Conservation (phyloP, 2,329 filamentous ascomycete species). For the Exophiala aquamarina region DNA sequence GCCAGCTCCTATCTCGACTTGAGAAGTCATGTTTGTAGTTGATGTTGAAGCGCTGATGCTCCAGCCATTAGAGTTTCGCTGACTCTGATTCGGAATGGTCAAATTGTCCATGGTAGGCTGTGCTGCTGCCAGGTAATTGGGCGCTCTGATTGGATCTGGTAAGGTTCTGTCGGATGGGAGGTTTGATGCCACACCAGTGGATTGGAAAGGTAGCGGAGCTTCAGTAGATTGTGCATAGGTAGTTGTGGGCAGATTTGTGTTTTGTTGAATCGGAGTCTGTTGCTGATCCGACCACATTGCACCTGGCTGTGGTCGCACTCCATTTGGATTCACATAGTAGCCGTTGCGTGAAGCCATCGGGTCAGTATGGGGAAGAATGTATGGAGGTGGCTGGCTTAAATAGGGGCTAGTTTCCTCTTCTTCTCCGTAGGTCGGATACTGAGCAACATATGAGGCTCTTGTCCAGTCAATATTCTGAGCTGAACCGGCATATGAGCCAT, state of each 20-base stretch:
- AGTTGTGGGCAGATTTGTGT: constrained; percentile 5
- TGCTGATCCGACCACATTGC: constrained; percentile 20
- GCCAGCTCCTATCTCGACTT: constrained; percentile 11
- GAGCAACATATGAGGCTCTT: constrained; percentile 15
- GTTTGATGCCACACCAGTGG: constrained; percentile 5
- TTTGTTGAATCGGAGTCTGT: constrained; percentile 12
- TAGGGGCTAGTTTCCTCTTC: constrained; percentile 36
- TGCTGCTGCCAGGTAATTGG: constrained; percentile 5
- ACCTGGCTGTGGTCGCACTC: constrained; percentile 15
- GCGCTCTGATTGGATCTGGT: constrained; percentile 14
- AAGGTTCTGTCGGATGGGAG: constrained; percentile 18
- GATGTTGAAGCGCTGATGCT: constrained; percentile 6
- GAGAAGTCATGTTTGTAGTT: constrained; percentile 4
- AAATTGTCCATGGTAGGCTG: constrained; percentile 9
- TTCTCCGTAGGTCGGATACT: constrained; percentile 33
- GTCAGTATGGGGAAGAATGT: constrained; percentile 37
- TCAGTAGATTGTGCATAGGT: constrained; percentile 12
- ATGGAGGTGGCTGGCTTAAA: constrained; percentile 34
- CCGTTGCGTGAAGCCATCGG: constrained; percentile 26
- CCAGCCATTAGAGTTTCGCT: constrained; percentile 12
- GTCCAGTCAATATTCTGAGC: constrained; percentile 18
- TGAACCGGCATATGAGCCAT: constrained; percentile 12
- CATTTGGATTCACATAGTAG: constrained; percentile 17
- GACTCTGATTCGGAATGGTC: constrained; percentile 2
- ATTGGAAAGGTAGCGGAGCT: constrained; percentile 12